Evolutionary conservation across 2,329 filamentous ascomycete species (phyloP).

Genomic region (Coniochaeta prunicola): DNA sequence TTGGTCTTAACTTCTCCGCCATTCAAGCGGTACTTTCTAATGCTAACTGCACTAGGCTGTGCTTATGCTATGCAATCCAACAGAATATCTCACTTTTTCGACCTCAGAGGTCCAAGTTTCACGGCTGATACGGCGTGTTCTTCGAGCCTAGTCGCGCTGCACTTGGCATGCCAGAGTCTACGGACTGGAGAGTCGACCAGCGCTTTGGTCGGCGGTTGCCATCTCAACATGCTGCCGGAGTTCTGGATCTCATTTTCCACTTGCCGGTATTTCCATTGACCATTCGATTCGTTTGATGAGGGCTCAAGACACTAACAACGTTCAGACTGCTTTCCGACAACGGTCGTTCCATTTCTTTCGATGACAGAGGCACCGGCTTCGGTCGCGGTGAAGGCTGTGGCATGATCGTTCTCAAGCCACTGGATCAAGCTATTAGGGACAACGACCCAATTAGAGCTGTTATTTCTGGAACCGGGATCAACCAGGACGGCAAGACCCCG

Average conservation of each 20-base stretch:
- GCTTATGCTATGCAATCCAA: slow-evolving; percentile 47
- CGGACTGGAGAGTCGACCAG: slow-evolving; percentile 35
- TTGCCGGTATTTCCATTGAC: slow-evolving; percentile 26
- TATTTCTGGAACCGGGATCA: slow-evolving; percentile 41
- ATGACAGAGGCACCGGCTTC: slow-evolving; percentile 47
- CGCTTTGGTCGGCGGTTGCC: slow-evolving; percentile 40
- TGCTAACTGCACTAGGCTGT: slow-evolving; percentile 22
- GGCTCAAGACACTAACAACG: slow-evolving; percentile 1
- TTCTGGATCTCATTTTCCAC: slow-evolving; percentile 38
- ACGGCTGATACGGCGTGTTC: slow-evolving; percentile 47
- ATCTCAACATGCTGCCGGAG: slow-evolving; percentile 39
- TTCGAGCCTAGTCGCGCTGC: slow-evolving; percentile 40
- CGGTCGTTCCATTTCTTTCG: slow-evolving; percentile 45
- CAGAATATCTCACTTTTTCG: slow-evolving; percentile 47
- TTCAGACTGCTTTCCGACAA: slow-evolving; percentile 40
- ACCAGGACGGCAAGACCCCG: slow-evolving; percentile 48
- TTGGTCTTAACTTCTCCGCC: slow-evolving; percentile 13
- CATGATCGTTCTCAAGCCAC: slow-evolving; percentile 47
- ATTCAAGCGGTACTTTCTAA: neutral
- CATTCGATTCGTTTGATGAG: neutral
- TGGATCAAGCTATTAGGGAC: slow-evolving; percentile 46
- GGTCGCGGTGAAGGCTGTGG: slow-evolving; percentile 53
- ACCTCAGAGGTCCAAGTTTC: slow-evolving; percentile 45
- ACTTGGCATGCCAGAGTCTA: slow-evolving; percentile 42
- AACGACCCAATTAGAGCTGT: slow-evolving; percentile 47